These are phyloP conservation scores for Polygonum maritimum DNA, from an alignment of 148 eudicot genomes.

Conservation along the genomic window DNA sequence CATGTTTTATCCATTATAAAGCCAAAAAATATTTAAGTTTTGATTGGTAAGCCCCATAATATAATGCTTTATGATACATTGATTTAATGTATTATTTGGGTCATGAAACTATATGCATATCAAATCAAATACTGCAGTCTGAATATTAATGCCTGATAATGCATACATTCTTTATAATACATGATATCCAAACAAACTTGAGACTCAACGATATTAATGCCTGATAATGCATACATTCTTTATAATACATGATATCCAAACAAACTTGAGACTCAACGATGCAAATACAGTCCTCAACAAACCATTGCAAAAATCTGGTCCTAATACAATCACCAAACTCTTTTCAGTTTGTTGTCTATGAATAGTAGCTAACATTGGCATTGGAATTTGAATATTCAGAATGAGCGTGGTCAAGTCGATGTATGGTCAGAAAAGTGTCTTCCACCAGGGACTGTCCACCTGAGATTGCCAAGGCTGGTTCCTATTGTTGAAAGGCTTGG, in stretches of 20 bases:
- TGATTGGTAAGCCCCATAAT: no score
- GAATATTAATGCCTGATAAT: no score
- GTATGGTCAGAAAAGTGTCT: constrained; percentile 99
- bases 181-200: no score
- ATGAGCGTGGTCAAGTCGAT: constrained; percentile 97
- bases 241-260: no score
- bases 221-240: no score
- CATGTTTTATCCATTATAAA: no score
- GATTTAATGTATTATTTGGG: no score
- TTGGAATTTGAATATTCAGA: constrained; percentile 30
- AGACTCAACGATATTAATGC: not conserved
- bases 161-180: no score
- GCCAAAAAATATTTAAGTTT: no score
- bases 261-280: not conserved
- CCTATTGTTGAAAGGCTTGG: constrained; percentile 64
- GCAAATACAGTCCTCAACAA: not conserved
- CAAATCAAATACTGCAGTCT: no score
- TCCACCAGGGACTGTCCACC: constrained; percentile 94
- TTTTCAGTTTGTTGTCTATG: not conserved
- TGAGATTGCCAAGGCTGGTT: constrained; percentile 70
- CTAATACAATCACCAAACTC: not conserved
- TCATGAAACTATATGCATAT: no score
- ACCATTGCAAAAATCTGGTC: not conserved
- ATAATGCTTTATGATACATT: no score
- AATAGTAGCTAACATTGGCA: not conserved